Evolutionary conservation across 352 stramenopile species (phyloP), one percentile per base, ranked within the genome.

Genomic region (Phytopythium helicoides): DNA sequence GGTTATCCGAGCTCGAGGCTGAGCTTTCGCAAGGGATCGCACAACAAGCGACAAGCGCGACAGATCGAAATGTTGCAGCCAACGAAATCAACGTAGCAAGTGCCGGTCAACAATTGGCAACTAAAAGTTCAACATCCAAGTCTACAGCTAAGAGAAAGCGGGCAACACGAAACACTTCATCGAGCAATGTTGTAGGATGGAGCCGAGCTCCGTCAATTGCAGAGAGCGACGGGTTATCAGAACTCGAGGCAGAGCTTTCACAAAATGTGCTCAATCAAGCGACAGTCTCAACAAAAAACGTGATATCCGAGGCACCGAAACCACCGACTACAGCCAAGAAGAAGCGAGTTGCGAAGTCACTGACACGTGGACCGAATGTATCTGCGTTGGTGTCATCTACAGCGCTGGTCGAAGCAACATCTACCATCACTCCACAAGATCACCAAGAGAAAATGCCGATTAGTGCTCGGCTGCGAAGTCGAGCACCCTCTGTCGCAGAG

Each of bases 181-280:
- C 28, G 5, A 33, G 28, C 28, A 33, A 33, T 33, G 5, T 33
- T 33, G 28, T 33, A 33, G 28, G 5, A 33, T 28, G 15, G 3
- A 48, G 31, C 9, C 44, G 57, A 40, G 21, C 12, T 0, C 44
- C 44, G 28, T 70, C 58, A 16, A 56, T 61, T 35, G 49, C 54
- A 31, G 64, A 64, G 12, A 73, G 61, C 21, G 62, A 77, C 22
- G 64, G 62, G 11, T 34, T 75, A 39, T 62, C 60, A 41, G 50
- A 71, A 36, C 42, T 77, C 6, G 60, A 74, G 47, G 62, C 41
- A n/a, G 63, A 80, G 47, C 41, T 71, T 15, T 60, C 38, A 10
- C 52, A 25, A 11, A 51, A 42, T 33, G 31, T 45, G 14, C 23
- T n/a, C 9, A 25, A 44, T 19, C 18, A 23, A 18, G 23, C 6